phyloP scores from a whole-genome alignment of 805 yeast species.

The Ogataea nakhonphanomensis region DNA sequence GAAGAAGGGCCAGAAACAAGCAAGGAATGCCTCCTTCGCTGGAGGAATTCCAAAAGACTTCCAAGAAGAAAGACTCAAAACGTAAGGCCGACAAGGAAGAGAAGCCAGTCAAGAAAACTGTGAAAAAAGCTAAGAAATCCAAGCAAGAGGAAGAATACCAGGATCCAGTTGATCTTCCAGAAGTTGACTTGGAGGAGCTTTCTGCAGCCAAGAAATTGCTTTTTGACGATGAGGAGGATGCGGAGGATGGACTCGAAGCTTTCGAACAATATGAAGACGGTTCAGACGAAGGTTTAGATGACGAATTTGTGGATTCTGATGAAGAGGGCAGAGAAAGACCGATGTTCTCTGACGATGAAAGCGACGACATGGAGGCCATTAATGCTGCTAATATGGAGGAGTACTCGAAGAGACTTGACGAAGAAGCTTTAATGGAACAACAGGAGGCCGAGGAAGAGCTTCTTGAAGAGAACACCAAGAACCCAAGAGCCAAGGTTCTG shows the following conservation, averaged over 20 bases:
- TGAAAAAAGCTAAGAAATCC: conserved; percentile 25
- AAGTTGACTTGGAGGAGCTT: conserved; percentile 65
- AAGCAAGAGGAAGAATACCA: conserved; percentile 33
- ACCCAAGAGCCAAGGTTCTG: conserved; percentile 74
- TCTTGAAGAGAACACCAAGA: conserved; percentile 51
- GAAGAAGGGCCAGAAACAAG: conserved; percentile 89
- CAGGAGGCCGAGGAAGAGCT: conserved; percentile 60
- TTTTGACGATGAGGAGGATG: conserved; percentile 62
- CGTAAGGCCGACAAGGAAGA: conserved; percentile 36
- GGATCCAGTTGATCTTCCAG: conserved; percentile 50
- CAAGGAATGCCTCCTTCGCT: conserved; percentile 89
- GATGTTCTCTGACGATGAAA: conserved; percentile 79
- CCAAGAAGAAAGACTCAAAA: conserved; percentile 39
- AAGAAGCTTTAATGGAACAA: conserved; percentile 54
- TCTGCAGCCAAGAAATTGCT: conserved; percentile 68
- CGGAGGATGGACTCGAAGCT: conserved; percentile 32
- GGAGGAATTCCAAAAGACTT: conserved; percentile 67
- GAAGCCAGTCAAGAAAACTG: conserved; percentile 32
- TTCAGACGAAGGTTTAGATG: conserved; percentile 41
- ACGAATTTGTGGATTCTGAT: conserved; percentile 47
- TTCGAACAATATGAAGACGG: conserved; percentile 38
- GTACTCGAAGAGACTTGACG: conserved; percentile 64
- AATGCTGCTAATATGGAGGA: conserved; percentile 85
- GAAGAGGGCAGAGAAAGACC: conserved; percentile 61
- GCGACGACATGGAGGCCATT: conserved; percentile 63